Evolutionary conservation across 345 rosid species (phyloP).

Genomic region (Leavenworthia alabamica): DNA sequence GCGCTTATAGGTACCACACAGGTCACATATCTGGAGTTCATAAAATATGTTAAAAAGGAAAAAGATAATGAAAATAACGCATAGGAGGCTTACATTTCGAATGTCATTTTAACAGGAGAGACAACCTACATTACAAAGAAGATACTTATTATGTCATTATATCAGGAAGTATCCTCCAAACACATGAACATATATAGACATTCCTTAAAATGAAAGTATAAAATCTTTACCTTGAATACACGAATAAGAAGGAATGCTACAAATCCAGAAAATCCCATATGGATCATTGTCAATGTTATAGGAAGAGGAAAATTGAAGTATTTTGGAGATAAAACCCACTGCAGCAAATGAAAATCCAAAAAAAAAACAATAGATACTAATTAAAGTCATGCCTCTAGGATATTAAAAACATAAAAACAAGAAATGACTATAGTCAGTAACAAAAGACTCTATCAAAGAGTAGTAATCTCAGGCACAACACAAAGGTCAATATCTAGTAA

Average conservation of each 20-base stretch:
- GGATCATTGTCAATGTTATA: conserved; percentile 90
- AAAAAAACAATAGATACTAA: no score
- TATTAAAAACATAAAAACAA: no score
- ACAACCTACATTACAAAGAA: conserved; percentile 57
- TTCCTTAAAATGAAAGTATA: neutral
- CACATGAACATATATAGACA: neutral
- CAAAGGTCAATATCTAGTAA: no score
- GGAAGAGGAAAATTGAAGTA: conserved; percentile 90
- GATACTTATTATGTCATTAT: neutral
- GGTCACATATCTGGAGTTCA: conserved; percentile 63
- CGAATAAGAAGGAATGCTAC: conserved; percentile 80
- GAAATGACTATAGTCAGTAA: neutral
- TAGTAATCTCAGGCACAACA: neutral
- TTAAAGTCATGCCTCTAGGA: no score
- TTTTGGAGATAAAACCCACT: conserved; percentile 95
- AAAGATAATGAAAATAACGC: neutral
- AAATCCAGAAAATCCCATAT: conserved; percentile 80
- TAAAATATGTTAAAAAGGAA: conserved; percentile 15
- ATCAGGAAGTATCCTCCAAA: neutral
- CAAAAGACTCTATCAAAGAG: neutral
- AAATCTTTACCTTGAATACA: conserved; percentile 65
- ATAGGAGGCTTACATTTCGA: conserved; percentile 69
- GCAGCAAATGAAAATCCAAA: conserved; percentile 34
- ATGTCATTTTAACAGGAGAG: conserved; percentile 90
- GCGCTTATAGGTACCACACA: conserved; percentile 92